Conservation (phyloP, 2,329 filamentous ascomycete species). For the Thelonectria discophora region DNA sequence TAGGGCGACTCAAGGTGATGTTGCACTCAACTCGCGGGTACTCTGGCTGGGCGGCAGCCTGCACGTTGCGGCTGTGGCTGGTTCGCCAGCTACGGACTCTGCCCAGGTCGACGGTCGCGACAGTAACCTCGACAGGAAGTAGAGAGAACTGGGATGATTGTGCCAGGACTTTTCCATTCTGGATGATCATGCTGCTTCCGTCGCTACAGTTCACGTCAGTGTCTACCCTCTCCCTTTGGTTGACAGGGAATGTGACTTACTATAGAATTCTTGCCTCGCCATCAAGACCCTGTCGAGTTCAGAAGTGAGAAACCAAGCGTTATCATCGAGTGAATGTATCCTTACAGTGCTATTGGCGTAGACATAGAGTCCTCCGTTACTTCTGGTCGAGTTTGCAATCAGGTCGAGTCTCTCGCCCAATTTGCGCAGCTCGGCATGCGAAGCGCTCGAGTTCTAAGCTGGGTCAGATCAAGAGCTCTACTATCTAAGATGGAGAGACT, state of each 20-base stretch:
- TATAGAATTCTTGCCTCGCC: conserved; percentile 7
- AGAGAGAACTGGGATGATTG: conserved; percentile 71
- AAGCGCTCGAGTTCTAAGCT: conserved; percentile 1
- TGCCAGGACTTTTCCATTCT: conserved; percentile 67
- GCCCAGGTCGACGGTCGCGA: conserved; percentile 74
- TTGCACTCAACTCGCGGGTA: conserved; percentile 45
- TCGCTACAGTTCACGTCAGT: conserved; percentile 46
- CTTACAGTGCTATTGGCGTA: conserved; percentile 45
- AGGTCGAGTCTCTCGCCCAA: conserved; percentile 70
- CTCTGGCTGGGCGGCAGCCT: conserved; percentile 57
- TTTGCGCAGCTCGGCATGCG: conserved; percentile 62
- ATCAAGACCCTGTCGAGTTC: neutral
- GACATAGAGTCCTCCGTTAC: conserved; percentile 66
- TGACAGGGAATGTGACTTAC: neutral
- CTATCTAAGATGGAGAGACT: conserved; percentile 49
- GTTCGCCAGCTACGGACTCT: conserved; percentile 71
- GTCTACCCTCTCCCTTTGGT: neutral
- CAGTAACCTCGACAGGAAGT: conserved; percentile 68
- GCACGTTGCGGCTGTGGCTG: conserved; percentile 64
- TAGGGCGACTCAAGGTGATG: conserved; percentile 35
- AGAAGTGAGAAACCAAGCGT: neutral
- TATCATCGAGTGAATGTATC: neutral
- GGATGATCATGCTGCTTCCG: conserved; percentile 69
- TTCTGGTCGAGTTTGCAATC: conserved; percentile 72
- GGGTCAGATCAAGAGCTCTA: too few species aligned